Conservation (phyloP, 441 rosid species). For the Gossypium laxum region DNA sequence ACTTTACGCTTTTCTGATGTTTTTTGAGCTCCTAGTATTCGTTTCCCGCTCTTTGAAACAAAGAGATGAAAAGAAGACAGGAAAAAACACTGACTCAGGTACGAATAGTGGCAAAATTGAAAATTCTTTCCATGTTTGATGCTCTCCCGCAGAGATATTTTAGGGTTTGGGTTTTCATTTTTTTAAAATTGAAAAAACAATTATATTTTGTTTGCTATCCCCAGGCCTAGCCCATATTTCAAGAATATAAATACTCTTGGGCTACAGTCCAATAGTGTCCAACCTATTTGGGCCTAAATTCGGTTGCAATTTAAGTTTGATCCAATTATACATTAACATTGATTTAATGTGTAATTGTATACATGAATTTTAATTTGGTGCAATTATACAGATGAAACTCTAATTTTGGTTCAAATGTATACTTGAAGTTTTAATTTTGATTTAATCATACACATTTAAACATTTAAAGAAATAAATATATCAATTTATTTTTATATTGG, state of each 20-base stretch:
- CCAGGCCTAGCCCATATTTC: background rate
- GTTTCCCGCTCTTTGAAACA: slow-evolving; percentile 20
- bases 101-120: slow-evolving; percentile 18
- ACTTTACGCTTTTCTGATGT: background rate
- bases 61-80: too few relatives aligned
- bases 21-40: background rate
- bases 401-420: too few relatives aligned
- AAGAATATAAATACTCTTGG: background rate
- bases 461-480: too few relatives aligned
- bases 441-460: too few relatives aligned
- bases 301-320: background rate
- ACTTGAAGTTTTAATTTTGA: too few relatives aligned
- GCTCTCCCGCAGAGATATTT: background rate
- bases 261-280: background rate
- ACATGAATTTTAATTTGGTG: too few relatives aligned
- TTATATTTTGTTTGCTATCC: background rate
- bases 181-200: background rate
- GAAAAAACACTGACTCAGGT: background rate
- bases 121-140: background rate
- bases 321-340: background rate
- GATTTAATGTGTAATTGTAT: too few relatives aligned
- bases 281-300: background rate
- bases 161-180: slow-evolving; percentile 16
- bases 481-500: too few relatives aligned
- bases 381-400: too few relatives aligned